Evolutionary conservation across 176 grass and related monocot species (phyloP).

Genomic region (Juncus effusus): DNA sequence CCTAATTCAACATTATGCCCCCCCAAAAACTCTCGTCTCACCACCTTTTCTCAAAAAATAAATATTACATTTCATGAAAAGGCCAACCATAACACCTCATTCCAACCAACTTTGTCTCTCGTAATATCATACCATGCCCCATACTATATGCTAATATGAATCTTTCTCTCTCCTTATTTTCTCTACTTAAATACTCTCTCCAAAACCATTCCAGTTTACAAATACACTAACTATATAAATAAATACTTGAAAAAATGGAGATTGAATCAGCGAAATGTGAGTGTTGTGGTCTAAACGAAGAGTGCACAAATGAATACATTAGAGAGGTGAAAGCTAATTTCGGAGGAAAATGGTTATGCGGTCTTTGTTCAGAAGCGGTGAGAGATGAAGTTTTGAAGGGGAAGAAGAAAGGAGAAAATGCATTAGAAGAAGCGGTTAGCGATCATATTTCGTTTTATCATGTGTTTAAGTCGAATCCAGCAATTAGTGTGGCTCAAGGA

Average conservation of each 20-base stretch:
- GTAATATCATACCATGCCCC: slow-evolving; percentile 17
- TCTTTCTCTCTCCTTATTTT: neutral
- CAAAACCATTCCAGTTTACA: neutral
- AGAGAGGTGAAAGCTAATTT: slow-evolving; percentile 49
- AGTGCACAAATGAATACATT: slow-evolving; percentile 79
- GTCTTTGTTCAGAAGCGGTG: slow-evolving; percentile 72
- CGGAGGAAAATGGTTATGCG: slow-evolving; percentile 73
- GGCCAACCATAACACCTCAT: slow-evolving; percentile 11
- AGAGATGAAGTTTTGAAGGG: slow-evolving; percentile 52
- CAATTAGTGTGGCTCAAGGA: slow-evolving; percentile 65
- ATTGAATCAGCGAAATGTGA: slow-evolving; percentile 64
- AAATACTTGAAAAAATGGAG: slow-evolving; percentile 44
- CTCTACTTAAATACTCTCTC: slow-evolving; percentile 5
- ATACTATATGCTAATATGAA: slow-evolving; percentile 12
- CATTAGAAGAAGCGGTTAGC: slow-evolving; percentile 48
- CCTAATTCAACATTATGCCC: slow-evolving; percentile 13
- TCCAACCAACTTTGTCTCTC: slow-evolving; percentile 18
- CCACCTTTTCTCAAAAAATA: slow-evolving; percentile 4
- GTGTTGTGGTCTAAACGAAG: slow-evolving; percentile 67
- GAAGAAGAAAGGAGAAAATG: slow-evolving; percentile 24
- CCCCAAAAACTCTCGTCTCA: slow-evolving; percentile 11
- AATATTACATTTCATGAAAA: slow-evolving; percentile 14
- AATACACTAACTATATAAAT: neutral
- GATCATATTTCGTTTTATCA: slow-evolving; percentile 68
- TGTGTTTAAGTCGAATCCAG: slow-evolving; percentile 54